Evolutionary conservation across 2,329 filamentous ascomycete genomes (phyloP).

Genomic region (Fusarium sp.): DNA sequence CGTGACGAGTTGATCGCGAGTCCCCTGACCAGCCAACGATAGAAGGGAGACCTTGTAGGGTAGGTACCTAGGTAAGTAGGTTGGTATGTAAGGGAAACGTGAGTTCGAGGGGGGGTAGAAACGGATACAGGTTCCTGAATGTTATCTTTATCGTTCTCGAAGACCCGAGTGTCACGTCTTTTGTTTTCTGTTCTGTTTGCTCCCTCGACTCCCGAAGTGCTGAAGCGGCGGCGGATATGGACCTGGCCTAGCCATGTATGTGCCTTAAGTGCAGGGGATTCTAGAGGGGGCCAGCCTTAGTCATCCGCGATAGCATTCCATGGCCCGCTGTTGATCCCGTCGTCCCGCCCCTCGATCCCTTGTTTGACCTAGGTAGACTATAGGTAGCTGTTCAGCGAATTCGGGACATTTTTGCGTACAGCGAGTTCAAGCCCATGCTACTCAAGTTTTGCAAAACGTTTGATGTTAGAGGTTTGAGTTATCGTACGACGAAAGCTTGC

Average conservation of each 20-base stretch:
- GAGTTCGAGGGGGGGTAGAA: slow-evolving; percentile 3
- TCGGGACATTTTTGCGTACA: slow-evolving; percentile 14
- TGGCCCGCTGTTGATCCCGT: slow-evolving; percentile 31
- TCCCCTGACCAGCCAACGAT: slow-evolving; percentile 31
- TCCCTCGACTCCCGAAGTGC: slow-evolving; percentile 25
- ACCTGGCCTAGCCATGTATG: neutral
- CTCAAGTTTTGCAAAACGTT: slow-evolving; percentile 7
- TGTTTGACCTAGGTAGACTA: neutral
- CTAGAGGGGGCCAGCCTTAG: slow-evolving; percentile 23
- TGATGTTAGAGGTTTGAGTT: neutral
- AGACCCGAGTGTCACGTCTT: slow-evolving; percentile 29
- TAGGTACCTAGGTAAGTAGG: neutral
- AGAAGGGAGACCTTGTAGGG: slow-evolving; percentile 25
- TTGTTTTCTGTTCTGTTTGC: slow-evolving; percentile 4
- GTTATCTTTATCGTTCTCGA: slow-evolving; percentile 28
- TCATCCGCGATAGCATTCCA: slow-evolving; percentile 38
- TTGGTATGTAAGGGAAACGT: neutral
- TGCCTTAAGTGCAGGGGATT: slow-evolving; percentile 13
- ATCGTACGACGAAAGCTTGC: neutral
- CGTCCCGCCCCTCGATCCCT: slow-evolving; percentile 9
- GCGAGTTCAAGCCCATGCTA: neutral
- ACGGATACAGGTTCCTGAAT: slow-evolving; percentile 12
- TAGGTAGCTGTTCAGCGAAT: neutral
- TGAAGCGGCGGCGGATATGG: slow-evolving; percentile 9
- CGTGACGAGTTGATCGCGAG: slow-evolving; percentile 8